These are phyloP conservation scores for Petrea volubilis DNA, from an alignment of 257 asterid species.

Conservation along the genomic window DNA sequence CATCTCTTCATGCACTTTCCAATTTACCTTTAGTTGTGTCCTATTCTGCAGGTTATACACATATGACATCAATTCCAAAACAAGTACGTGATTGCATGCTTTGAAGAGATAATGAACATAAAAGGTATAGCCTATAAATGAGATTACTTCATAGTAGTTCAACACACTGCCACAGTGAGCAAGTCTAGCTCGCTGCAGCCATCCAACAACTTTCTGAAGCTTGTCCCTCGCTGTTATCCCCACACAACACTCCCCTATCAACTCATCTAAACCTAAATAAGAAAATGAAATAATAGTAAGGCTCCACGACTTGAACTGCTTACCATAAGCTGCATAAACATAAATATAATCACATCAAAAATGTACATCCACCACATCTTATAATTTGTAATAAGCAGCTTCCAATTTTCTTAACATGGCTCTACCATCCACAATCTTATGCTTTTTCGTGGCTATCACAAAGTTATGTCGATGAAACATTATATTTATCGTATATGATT, in stretches of 20 bases:
- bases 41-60: constrained; percentile 36
- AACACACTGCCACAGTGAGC: constrained; percentile 43
- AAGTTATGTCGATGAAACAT: background rate
- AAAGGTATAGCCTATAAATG: background rate
- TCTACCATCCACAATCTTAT: background rate
- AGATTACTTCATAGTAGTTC: constrained; percentile 48
- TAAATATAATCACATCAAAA: background rate
- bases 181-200: constrained; percentile 59
- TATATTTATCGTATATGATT: background rate
- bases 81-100: background rate
- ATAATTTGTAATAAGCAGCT: background rate
- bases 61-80: constrained; percentile 13
- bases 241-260: constrained; percentile 39
- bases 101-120: background rate
- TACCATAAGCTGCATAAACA: background rate
- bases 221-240: constrained; percentile 50
- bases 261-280: constrained; percentile 44
- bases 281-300: background rate
- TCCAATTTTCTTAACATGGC: background rate
- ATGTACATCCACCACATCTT: background rate
- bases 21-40: constrained; percentile 50
- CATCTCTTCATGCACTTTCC: constrained; percentile 63
- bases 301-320: background rate
- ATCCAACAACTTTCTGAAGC: constrained; percentile 56
- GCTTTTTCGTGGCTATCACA: background rate